Evolutionary conservation across 2,329 filamentous ascomycete species (phyloP).

Genomic region (Emericellopsis atlantica): DNA sequence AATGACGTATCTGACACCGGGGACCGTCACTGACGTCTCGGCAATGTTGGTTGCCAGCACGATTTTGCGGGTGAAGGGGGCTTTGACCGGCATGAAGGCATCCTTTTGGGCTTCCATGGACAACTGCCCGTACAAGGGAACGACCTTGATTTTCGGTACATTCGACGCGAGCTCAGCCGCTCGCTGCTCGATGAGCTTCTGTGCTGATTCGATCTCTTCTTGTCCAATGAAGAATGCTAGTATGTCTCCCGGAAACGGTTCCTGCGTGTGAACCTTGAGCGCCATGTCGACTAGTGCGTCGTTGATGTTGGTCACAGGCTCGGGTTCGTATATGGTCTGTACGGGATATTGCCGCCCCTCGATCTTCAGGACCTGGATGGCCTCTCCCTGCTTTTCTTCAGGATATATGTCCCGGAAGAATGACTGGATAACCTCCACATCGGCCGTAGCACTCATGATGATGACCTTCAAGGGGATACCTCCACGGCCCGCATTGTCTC

Average conservation of each 20-base stretch:
- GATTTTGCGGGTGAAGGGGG: slow-evolving; percentile 68
- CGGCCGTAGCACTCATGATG: slow-evolving; percentile 94
- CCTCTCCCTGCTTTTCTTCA: slow-evolving; percentile 5
- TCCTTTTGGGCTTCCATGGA: slow-evolving; percentile 76
- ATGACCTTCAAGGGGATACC: slow-evolving; percentile 74
- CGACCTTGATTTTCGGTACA: slow-evolving; percentile 58
- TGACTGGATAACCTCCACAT: slow-evolving; percentile 62
- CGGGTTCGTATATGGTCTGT: slow-evolving; percentile 59
- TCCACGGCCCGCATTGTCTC: slow-evolving; percentile 50
- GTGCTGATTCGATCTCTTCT: slow-evolving; percentile 77
- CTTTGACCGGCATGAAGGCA: slow-evolving; percentile 66
- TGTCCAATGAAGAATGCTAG: slow-evolving; percentile 87
- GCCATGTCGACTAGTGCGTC: slow-evolving; percentile 72
- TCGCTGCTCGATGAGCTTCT: slow-evolving; percentile 71
- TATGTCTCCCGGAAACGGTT: slow-evolving; percentile 88
- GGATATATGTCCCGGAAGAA: slow-evolving; percentile 49
- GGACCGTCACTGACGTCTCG: slow-evolving; percentile 95
- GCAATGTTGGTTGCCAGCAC: slow-evolving; percentile 94
- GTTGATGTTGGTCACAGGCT: slow-evolving; percentile 68
- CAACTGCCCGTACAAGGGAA: slow-evolving; percentile 82
- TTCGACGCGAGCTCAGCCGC: slow-evolving; percentile 58
- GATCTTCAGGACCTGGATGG: slow-evolving; percentile 45
- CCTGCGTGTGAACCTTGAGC: slow-evolving; percentile 74
- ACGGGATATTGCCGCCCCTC: slow-evolving; percentile 84
- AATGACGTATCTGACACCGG: slow-evolving; percentile 81